Evolutionary conservation across 495 filamentous ascomycete genomes (phyloP), one percentile per base, ranked within the genome.

Genomic region (Aspergillus steynii): DNA sequence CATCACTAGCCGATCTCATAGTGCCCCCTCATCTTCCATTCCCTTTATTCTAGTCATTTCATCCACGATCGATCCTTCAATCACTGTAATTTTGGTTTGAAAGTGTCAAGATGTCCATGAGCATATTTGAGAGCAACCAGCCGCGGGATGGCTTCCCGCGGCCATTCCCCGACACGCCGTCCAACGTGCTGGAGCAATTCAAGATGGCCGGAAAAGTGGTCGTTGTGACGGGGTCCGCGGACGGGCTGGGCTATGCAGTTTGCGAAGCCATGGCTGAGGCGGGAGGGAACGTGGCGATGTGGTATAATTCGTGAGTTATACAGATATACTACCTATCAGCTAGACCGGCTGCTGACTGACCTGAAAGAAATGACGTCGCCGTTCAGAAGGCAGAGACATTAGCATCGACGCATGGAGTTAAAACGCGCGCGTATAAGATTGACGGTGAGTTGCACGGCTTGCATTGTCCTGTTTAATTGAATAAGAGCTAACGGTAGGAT

Each of bases 101-200:
- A 20, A 20, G 20, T 20, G 20, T 32, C 68, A 76, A 69, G 10
- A 83, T 83, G 81, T 83, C 81, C 60, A 82, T 83, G 80, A 65
- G 62, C 53, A 61, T 74, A 26, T 58, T 71, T 26, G 79, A 83
- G 49, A 70, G 72, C 51, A 68, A 55, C 2, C 55, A 49, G 12
- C 53, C 51, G 31, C 71, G 81, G 25, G 64, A 73, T 8, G 77
- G 79, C 9, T 76, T 75, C 57, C 74, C 74, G 4, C 67, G 72
- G 0, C 80, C 79, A 0, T 69, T 75, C 55, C 79, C 77, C 0
- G 63, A 71, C 50, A 81, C 73, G 0, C 74, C 79, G 10, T 60
- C 64, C 3, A 78, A 80, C 66, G 79, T 79, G 0, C 45, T 81
- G n/a, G 68, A 79, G 20, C 79, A 82, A 49, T 66, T 82, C 20